Percentiles rank a stretch among this genome's conserved stretches.
phyloP scores from a whole-genome alignment of 1,139 yeast genomes.

The Taphrina confusa region DNA sequence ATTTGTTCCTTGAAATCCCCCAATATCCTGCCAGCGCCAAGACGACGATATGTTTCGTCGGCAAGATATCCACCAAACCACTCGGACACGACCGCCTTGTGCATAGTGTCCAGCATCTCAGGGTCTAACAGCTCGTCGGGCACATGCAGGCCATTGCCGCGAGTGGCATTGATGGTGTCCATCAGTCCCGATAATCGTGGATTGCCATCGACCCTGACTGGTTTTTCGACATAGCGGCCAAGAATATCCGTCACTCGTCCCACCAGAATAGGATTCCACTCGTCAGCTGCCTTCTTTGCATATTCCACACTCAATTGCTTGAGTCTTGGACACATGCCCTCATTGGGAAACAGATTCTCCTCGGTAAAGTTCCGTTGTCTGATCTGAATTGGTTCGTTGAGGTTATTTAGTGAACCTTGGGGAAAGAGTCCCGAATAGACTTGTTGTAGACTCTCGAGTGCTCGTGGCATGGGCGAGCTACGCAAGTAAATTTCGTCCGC shows the following conservation, averaged over 20 bases:
- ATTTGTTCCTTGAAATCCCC: slow-evolving; percentile 36
- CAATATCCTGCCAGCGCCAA: slow-evolving; percentile 38
- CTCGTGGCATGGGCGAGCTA: slow-evolving; percentile 40
- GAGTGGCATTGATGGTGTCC: slow-evolving; percentile 40
- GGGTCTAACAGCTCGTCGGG: slow-evolving; percentile 39
- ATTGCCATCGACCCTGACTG: slow-evolving; percentile 40
- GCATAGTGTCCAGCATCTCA: slow-evolving; percentile 36
- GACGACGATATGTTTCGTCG: slow-evolving; percentile 29
- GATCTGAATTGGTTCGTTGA: slow-evolving; percentile 36
- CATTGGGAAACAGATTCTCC: slow-evolving; percentile 42
- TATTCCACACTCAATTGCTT: slow-evolving; percentile 40
- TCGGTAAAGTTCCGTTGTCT: slow-evolving; percentile 40
- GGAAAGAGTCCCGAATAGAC: slow-evolving; percentile 41
- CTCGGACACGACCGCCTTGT: slow-evolving; percentile 40
- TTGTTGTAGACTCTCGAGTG: slow-evolving; percentile 41
- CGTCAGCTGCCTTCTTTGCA: slow-evolving; percentile 39
- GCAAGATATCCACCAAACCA: slow-evolving; percentile 42
- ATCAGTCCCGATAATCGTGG: slow-evolving; percentile 41
- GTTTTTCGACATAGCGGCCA: slow-evolving; percentile 38
- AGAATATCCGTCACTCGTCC: slow-evolving; percentile 39
- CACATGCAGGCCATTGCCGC: slow-evolving; percentile 39
- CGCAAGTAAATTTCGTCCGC: slow-evolving; percentile 39
- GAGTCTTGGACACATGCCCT: slow-evolving; percentile 40
- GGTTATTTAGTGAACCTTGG: slow-evolving; percentile 33
- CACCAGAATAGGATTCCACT: slow-evolving; percentile 41